Percentiles rank a stretch among this genome's conserved stretches.
Evolutionary conservation across 192 early-diverging fungal genomes (phyloP).

Genomic region (Spinellus fusiger): DNA sequence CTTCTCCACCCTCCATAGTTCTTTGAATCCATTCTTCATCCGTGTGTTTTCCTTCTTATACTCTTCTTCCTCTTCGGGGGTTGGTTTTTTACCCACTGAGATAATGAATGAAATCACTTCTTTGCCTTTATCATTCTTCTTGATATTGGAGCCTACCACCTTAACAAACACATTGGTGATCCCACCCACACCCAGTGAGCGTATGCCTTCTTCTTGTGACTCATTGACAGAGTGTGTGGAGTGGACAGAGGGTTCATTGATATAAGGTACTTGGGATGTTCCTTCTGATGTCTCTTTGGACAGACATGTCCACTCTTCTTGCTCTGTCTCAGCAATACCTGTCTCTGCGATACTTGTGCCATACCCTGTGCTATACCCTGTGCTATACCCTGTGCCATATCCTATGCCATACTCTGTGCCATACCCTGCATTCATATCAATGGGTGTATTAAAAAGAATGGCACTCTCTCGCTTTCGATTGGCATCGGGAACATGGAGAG

Average conservation of each 20-base stretch:
- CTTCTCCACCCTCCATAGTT: slow-evolving; percentile 83
- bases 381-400: no score
- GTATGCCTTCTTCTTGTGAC: not conserved
- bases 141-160: slow-evolving; percentile 21
- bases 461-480: not conserved
- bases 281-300: not conserved
- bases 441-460: not conserved
- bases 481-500: not conserved
- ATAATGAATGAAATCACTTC: slow-evolving; percentile 60
- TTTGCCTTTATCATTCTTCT: slow-evolving; percentile 68
- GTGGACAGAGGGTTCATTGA: not conserved
- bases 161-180: slow-evolving; percentile 1
- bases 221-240: not conserved
- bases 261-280: not conserved
- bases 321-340: not conserved
- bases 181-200: not conserved
- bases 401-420: no score
- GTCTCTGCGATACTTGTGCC: no score
- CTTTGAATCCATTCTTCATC: slow-evolving; percentile 32
- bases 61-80: slow-evolving; percentile 20
- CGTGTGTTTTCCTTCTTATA: slow-evolving; percentile 27
- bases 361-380: no score
- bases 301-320: not conserved
- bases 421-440: no score
- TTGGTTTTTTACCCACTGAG: slow-evolving; percentile 31